Evolutionary conservation across 2,329 filamentous ascomycete species (phyloP).

Genomic region (Didymella pomorum): DNA sequence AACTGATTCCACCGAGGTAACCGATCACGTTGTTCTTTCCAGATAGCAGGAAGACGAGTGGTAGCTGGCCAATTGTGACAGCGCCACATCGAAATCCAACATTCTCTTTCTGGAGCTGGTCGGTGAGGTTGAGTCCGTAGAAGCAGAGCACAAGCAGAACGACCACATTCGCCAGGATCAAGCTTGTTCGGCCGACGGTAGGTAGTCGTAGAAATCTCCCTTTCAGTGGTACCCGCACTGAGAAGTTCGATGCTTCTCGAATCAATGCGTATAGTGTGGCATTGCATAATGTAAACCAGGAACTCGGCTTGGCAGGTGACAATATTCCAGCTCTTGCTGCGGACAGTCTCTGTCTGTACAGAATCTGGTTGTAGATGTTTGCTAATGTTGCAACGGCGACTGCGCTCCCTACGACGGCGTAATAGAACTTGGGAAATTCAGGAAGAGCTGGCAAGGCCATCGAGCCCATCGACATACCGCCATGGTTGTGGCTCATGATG

Average conservation of each 20-base stretch:
- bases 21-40: slow-evolving; percentile 68
- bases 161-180: slow-evolving; percentile 58
- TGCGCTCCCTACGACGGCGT: slow-evolving; percentile 58
- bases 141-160: slow-evolving; percentile 64
- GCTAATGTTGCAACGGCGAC: slow-evolving; percentile 55
- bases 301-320: slow-evolving; percentile 63
- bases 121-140: slow-evolving; percentile 61
- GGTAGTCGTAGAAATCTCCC: slow-evolving; percentile 50
- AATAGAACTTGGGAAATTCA: slow-evolving; percentile 62
- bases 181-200: slow-evolving; percentile 48
- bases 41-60: slow-evolving; percentile 64
- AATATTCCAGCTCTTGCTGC: slow-evolving; percentile 50
- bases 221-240: slow-evolving; percentile 49
- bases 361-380: slow-evolving; percentile 57
- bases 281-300: slow-evolving; percentile 55
- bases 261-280: slow-evolving; percentile 63
- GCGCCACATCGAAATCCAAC: slow-evolving; percentile 65
- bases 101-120: slow-evolving; percentile 62
- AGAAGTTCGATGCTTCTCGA: slow-evolving; percentile 62
- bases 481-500: slow-evolving; percentile 37
- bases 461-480: slow-evolving; percentile 27
- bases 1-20: slow-evolving; percentile 67
- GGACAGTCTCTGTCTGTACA: slow-evolving; percentile 62
- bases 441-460: slow-evolving; percentile 58
- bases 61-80: slow-evolving; percentile 62